A percentile compares a stretch with the other conserved stretches of the same genome.
phyloP scores from a whole-genome alignment of 768 basidiomycete species.

The Termitomyces sp. region DNA sequence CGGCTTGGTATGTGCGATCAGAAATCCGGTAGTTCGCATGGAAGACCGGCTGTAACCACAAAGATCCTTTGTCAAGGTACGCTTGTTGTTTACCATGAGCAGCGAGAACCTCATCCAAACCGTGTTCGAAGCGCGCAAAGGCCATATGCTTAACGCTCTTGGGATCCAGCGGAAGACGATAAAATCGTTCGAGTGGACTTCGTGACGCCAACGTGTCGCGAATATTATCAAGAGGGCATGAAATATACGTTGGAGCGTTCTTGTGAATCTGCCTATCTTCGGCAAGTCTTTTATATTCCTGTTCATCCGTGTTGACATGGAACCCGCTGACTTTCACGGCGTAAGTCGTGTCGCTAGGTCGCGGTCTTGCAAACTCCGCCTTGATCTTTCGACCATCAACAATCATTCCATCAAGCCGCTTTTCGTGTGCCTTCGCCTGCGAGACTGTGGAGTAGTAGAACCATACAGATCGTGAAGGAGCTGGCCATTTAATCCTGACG shows the following conservation, averaged over 20 bases:
- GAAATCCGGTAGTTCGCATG: constrained; percentile 34
- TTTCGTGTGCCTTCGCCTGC: constrained; percentile 35
- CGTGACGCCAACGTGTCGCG: constrained; percentile 26
- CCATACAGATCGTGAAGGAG: constrained; percentile 38
- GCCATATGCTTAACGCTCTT: constrained; percentile 29
- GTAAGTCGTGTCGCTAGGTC: constrained; percentile 29
- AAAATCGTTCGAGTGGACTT: constrained; percentile 35
- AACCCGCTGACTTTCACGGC: constrained; percentile 40
- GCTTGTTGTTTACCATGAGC: constrained; percentile 24
- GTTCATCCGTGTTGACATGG: constrained; percentile 25
- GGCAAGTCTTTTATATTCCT: constrained; percentile 29
- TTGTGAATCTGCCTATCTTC: constrained; percentile 20
- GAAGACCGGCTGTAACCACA: constrained; percentile 34
- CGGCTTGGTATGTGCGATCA: constrained; percentile 22
- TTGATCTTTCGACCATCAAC: constrained; percentile 35
- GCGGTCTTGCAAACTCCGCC: constrained; percentile 30
- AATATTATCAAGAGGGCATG: constrained; percentile 24
- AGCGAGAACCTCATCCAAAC: constrained; percentile 21
- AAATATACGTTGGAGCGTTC: constrained; percentile 29
- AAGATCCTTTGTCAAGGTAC: constrained; percentile 29
- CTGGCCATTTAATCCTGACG: constrained; percentile 40
- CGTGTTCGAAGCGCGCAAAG: constrained; percentile 34
- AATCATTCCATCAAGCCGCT: constrained; percentile 29
- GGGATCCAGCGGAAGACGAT: constrained; percentile 27
- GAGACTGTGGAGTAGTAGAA: constrained; percentile 36